Conservation (phyloP, 768 basidiomycete genomes). For the Auricularia sp. region DNA sequence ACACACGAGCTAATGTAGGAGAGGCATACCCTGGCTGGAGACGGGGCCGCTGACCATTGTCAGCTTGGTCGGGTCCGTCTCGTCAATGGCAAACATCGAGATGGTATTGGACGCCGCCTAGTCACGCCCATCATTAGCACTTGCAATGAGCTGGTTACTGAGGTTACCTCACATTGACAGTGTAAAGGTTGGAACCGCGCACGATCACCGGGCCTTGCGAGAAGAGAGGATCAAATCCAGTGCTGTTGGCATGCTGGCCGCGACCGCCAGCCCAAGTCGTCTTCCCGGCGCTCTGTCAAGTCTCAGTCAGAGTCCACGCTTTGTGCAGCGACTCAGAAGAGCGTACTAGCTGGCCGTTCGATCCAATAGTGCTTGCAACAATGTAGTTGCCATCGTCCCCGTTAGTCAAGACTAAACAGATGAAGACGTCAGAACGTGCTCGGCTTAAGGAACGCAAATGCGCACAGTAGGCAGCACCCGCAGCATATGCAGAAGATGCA, state of each 20-base stretch:
- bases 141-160: not conserved
- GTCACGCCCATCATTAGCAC: not conserved
- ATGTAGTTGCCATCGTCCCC: slow-evolving; percentile 36
- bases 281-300: slow-evolving; percentile 13
- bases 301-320: slow-evolving; percentile 9
- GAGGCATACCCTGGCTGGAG: not conserved
- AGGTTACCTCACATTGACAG: slow-evolving; percentile 21
- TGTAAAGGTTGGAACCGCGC: slow-evolving; percentile 23
- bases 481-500: too few relatives aligned
- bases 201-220: slow-evolving; percentile 33
- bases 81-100: slow-evolving; percentile 26
- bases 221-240: slow-evolving; percentile 31
- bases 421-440: too few relatives aligned
- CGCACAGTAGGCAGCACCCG: too few relatives aligned
- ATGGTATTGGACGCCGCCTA: slow-evolving; percentile 22
- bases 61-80: slow-evolving; percentile 15
- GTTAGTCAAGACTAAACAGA: slow-evolving; percentile 36
- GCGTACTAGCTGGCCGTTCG: slow-evolving; percentile 23
- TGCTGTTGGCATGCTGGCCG: slow-evolving; percentile 2
- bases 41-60: slow-evolving; percentile 14
- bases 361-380: slow-evolving; percentile 30
- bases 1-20: not conserved
- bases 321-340: not conserved
- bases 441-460: too few relatives aligned
- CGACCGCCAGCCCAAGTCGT: slow-evolving; percentile 23